Base-by-base conservation (phyloP, 306 rosid genomes). In the Cucumis melo region DNA sequence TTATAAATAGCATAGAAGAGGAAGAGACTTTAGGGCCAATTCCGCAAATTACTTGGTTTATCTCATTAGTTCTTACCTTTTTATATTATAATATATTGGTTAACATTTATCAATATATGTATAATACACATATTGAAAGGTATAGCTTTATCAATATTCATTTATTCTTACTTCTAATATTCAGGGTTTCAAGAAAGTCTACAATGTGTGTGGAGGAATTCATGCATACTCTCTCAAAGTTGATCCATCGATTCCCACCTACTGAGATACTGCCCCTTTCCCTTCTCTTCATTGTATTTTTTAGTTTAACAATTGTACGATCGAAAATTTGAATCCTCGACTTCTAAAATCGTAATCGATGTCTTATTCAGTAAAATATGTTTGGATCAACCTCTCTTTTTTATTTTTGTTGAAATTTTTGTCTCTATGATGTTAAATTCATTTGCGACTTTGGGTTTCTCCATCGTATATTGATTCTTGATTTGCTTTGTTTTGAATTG, bases 211-310 rank as follows among this genome's bases (percentile, higher is more conserved):
- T 13, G 97, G 98, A 5, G 98, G 98, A 78, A 91, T 93, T 78
- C 90, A 93, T 86, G 97, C 91, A 65, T 93, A 93, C 85, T 87
- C 97, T 48, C 78, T 50, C 24, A 84, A 87, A 82, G 91, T 81
- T 63, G 98, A 93, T 86, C 96, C 86, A 74, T 87, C 96, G 19
- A 79, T 93, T 79, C 97, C 97, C 21, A 93, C 96, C 21, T 91
- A 93, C 72, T 93, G 90, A 91, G 55, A 70, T 58, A 44, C 16
- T 66, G 12, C 38, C 38, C 38, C 56, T 68, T 23, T 2, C 12
- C 12, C 10, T 13, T 67, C 5, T 42, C 9, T 10, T 19, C n/a
- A 7, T 5, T 12, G 38, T 39, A 0, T 15, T 50, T 29, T 9
- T 29, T 7, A 29, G 42, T 15, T 29, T 19, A 62, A 62, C 16